These are phyloP conservation scores for Thermomyces lanuginosus DNA, from an alignment of 2,329 filamentous ascomycete genomes.

Conservation along the genomic window DNA sequence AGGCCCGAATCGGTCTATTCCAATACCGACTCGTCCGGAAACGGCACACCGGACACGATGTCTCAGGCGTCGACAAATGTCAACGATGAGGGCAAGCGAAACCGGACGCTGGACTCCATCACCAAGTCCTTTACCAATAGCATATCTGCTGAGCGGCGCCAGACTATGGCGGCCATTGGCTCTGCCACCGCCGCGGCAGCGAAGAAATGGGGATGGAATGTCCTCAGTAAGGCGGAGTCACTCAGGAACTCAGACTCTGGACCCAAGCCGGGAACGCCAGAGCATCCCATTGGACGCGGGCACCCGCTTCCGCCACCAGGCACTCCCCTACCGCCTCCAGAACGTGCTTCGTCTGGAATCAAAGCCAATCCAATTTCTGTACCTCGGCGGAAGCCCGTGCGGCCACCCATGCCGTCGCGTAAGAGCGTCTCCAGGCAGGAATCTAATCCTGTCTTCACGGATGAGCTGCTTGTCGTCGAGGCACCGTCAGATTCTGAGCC, in stretches of 20 bases:
- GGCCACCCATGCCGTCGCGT: conserved; percentile 36
- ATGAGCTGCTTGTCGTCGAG: conserved; percentile 47
- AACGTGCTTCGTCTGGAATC: conserved; percentile 38
- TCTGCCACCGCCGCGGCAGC: conserved; percentile 40
- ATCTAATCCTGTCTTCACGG: conserved; percentile 20
- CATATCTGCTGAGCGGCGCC: conserved; percentile 20
- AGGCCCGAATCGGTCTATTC: conserved; percentile 16
- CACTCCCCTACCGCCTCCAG: conserved; percentile 56
- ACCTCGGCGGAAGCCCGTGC: conserved; percentile 49
- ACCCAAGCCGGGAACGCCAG: conserved; percentile 29
- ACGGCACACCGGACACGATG: conserved; percentile 3
- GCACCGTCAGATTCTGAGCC: conserved; percentile 46
- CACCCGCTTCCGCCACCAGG: conserved; percentile 70
- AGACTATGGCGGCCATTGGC: conserved; percentile 27
- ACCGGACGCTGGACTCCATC: conserved; percentile 17
- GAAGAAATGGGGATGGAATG: conserved; percentile 43
- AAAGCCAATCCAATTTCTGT: conserved; percentile 42
- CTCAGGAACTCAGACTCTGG: conserved; percentile 22
- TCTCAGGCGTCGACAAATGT: conserved; percentile 3
- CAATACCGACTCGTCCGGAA: conserved; percentile 10
- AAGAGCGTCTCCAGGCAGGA: conserved; percentile 19
- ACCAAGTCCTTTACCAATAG: conserved; percentile 13
- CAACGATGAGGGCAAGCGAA: conserved; percentile 15
- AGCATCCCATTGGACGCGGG: conserved; percentile 65
- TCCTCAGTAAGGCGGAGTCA: conserved; percentile 29